These are phyloP conservation scores for Penicillium flavigenum DNA, from an alignment of 495 filamentous ascomycete genomes.

Conservation along the genomic window DNA sequence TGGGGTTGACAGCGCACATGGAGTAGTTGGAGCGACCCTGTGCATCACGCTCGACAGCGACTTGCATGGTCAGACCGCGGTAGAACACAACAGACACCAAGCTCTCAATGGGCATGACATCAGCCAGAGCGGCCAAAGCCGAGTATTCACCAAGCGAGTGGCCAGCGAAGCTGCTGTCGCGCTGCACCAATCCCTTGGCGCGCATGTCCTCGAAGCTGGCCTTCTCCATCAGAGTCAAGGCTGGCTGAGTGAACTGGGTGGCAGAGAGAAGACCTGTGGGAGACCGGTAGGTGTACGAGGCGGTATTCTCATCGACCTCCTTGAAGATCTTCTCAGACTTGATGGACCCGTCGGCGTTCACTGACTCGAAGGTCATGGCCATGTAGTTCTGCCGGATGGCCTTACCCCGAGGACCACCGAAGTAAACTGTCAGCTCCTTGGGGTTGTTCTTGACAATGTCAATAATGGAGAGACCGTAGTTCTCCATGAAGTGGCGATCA, in stretches of 20 bases:
- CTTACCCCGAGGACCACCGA: conserved; percentile 94
- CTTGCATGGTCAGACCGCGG: conserved; percentile 98
- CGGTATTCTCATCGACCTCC: conserved; percentile 85
- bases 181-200: conserved; percentile 90
- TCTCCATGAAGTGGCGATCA: conserved; percentile 97
- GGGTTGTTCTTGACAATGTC: conserved; percentile 99
- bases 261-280: conserved; percentile 94
- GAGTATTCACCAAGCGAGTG: conserved; percentile 99
- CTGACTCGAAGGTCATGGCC: conserved; percentile 99
- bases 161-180: conserved; percentile 94
- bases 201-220: conserved; percentile 99
- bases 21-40: conserved; percentile 92
- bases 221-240: conserved; percentile 98
- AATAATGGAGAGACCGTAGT: conserved; percentile 96
- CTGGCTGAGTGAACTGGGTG: conserved; percentile 97
- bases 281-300: conserved; percentile 94
- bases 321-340: conserved; percentile 99
- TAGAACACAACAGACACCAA: conserved; percentile 99
- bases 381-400: conserved; percentile 98
- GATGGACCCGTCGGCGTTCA: conserved; percentile 82
- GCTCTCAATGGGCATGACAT: conserved; percentile 98
- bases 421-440: conserved; percentile 97
- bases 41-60: conserved; percentile 95
- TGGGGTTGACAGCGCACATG: conserved; percentile 98
- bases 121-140: conserved; percentile 90